phyloP scores from a whole-genome alignment of 345 rosid species.

The Carallia pectinifolia region DNA sequence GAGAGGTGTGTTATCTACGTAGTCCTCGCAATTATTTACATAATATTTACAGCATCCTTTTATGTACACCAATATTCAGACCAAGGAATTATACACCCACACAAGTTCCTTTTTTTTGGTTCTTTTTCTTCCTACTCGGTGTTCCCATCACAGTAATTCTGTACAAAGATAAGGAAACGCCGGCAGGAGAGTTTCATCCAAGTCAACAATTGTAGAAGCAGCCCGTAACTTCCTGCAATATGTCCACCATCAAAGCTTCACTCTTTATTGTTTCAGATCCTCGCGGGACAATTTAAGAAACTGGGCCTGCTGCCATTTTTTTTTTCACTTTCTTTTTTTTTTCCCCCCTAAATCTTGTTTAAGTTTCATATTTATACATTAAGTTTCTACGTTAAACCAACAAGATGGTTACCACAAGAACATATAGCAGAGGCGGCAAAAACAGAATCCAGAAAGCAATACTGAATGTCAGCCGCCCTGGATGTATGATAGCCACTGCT shows the following conservation, averaged over 20 bases:
- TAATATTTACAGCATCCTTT: conserved; percentile 10
- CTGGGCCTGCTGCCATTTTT: not conserved
- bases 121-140: not conserved
- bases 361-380: conserved; percentile 10
- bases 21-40: not conserved
- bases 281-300: conserved; percentile 7
- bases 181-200: conserved; percentile 4
- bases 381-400: conserved; percentile 1
- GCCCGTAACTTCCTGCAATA: not conserved
- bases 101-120: not conserved
- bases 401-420: not conserved
- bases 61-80: conserved; percentile 10
- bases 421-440: conserved; percentile 1
- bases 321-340: not conserved
- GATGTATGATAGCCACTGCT: conserved; percentile 58
- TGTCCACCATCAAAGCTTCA: not conserved
- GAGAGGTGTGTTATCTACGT: not conserved
- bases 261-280: not conserved
- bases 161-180: not conserved
- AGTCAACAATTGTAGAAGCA: not conserved
- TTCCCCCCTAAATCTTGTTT: not conserved
- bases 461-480: conserved; percentile 34
- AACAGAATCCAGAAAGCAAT: conserved; percentile 2
- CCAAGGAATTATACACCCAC: conserved; percentile 16
- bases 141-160: not conserved